A percentile compares a stretch with the other conserved stretches of the same genome.
phyloP scores from a whole-genome alignment of 148 eudicot species.

The Chenopodium formosanum region DNA sequence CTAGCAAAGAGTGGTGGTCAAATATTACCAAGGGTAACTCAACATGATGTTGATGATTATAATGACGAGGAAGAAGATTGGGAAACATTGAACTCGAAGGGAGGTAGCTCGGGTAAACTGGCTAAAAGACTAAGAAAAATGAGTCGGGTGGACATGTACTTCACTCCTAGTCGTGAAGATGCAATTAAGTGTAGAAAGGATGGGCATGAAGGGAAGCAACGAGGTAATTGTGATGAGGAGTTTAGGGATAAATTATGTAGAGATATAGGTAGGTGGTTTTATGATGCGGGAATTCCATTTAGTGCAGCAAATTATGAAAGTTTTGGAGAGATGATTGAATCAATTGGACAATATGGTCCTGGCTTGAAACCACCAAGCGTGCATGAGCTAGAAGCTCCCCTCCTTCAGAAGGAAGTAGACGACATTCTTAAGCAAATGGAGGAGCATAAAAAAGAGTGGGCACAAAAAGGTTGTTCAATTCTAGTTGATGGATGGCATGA shows the following conservation, averaged over 20 bases:
- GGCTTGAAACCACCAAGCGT: background rate
- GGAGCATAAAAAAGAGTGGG: slow-evolving; percentile 5
- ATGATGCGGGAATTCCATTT: slow-evolving; percentile 4
- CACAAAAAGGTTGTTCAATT: slow-evolving; percentile 1
- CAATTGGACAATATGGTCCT: background rate
- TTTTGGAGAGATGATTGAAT: background rate
- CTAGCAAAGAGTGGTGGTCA: background rate
- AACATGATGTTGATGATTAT: background rate
- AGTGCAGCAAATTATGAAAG: background rate
- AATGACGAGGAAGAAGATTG: background rate
- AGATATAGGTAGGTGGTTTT: slow-evolving; percentile 4
- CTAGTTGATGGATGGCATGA: slow-evolving; percentile 14
- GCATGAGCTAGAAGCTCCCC: slow-evolving; percentile 10
- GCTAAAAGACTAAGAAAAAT: background rate
- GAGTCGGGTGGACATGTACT: background rate
- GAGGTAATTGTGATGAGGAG: background rate
- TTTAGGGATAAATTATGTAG: background rate
- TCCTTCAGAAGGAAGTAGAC: slow-evolving; percentile 20
- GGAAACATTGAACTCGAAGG: background rate
- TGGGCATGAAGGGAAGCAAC: too few relatives aligned
- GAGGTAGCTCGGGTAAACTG: background rate
- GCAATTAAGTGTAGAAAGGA: background rate
- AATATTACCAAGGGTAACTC: background rate
- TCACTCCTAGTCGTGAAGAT: background rate
- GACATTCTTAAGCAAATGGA: background rate